These are phyloP conservation scores for Tolypocladium sp. DNA, from an alignment of 2,329 filamentous ascomycete genomes.

Conservation along the genomic window DNA sequence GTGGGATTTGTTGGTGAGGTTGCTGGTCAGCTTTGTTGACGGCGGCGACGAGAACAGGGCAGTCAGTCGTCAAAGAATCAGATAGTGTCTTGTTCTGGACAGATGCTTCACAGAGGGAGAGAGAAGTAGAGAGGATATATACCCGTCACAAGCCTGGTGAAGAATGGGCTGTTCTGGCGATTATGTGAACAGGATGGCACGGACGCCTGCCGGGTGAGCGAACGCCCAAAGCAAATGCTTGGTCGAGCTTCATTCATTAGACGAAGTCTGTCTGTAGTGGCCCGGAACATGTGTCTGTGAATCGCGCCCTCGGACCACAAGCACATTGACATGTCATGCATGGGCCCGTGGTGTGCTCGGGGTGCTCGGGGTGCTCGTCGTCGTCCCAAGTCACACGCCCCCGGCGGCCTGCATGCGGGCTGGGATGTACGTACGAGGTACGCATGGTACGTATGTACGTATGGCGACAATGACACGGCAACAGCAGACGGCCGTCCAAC, in stretches of 20 bases:
- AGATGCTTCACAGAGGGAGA: background rate
- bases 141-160: background rate
- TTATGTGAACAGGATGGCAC: background rate
- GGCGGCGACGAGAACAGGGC: background rate
- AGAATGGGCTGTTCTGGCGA: background rate
- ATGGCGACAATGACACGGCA: background rate
- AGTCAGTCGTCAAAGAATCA: background rate
- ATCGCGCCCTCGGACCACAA: background rate
- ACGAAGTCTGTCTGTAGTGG: background rate
- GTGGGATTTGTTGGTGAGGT: background rate
- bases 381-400: background rate
- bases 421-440: background rate
- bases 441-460: background rate
- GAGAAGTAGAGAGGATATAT: background rate
- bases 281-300: background rate
- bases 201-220: background rate
- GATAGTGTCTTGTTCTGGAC: background rate
- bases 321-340: background rate
- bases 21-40: background rate
- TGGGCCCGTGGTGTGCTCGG: background rate
- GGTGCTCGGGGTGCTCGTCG: background rate
- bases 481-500: background rate
- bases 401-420: background rate
- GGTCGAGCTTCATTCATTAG: background rate
- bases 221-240: background rate